A percentile compares a stretch with the other conserved stretches of the same genome.
phyloP scores from a whole-genome alignment of 345 rosid species.

The Adansonia digitata region DNA sequence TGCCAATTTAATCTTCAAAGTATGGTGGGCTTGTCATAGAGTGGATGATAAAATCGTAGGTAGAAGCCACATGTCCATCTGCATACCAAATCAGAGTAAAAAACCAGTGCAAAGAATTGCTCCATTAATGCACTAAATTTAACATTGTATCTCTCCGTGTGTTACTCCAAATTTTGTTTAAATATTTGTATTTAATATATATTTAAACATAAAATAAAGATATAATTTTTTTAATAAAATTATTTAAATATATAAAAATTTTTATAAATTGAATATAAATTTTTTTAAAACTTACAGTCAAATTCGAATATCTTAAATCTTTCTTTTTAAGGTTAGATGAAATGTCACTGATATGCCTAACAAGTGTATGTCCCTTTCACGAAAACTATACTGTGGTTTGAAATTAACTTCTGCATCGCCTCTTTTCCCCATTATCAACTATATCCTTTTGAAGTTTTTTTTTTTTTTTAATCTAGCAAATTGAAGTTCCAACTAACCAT shows the following conservation, averaged over 20 bases:
- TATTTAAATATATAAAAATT: no score
- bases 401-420: not conserved
- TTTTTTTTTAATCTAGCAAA: no score
- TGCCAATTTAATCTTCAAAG: constrained; percentile 24
- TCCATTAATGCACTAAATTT: not conserved
- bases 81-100: constrained; percentile 10
- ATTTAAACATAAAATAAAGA: no score
- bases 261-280: no score
- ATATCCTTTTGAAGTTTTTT: no score
- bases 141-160: not conserved
- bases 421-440: no score
- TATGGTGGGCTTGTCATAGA: constrained; percentile 15
- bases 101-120: not conserved
- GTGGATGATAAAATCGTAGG: constrained; percentile 17
- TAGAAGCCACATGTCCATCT: constrained; percentile 27
- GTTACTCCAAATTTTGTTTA: no score
- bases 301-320: no score
- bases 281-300: no score
- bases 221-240: no score
- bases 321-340: no score
- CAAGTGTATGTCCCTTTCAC: not conserved
- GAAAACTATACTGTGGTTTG: not conserved
- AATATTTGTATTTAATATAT: no score
- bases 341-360: not conserved
- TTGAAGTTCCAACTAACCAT: constrained; percentile 3